These are phyloP conservation scores for Aspergillus funiculosus DNA, from an alignment of 495 filamentous ascomycete genomes.

Conservation along the genomic window DNA sequence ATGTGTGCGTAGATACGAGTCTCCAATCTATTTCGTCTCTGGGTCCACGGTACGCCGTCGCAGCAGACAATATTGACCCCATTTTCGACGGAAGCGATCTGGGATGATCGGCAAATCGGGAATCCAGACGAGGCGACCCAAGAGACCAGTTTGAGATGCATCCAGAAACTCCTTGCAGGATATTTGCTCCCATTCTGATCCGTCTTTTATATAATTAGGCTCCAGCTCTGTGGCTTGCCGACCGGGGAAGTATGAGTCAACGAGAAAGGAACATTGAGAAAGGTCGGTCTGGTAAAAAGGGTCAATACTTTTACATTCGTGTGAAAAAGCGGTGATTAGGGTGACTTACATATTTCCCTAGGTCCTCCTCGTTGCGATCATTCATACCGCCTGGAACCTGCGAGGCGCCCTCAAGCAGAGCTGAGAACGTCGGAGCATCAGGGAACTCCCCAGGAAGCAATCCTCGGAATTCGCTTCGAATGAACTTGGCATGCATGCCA, in stretches of 20 bases:
- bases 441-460: conserved; percentile 87
- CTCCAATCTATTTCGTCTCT: background rate
- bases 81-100: conserved; percentile 60
- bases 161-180: conserved; percentile 77
- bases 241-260: conserved; percentile 77
- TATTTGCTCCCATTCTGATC: conserved; percentile 64
- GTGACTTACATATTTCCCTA: conserved; percentile 70
- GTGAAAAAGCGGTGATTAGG: background rate
- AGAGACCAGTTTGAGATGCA: conserved; percentile 59
- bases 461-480: conserved; percentile 84
- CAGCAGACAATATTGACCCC: conserved; percentile 80
- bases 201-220: conserved; percentile 67
- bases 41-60: conserved; percentile 34
- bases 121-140: conserved; percentile 80
- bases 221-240: conserved; percentile 53
- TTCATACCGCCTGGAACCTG: conserved; percentile 82
- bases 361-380: conserved; percentile 82
- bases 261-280: conserved; percentile 69
- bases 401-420: conserved; percentile 72
- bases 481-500: conserved; percentile 73
- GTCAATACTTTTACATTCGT: too few relatives aligned
- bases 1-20: conserved; percentile 1
- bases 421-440: conserved; percentile 55
- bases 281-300: conserved; percentile 52
- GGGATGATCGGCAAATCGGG: conserved; percentile 70